Evolutionary conservation across 371 early-diverging fungal genomes (phyloP), one percentile per base, ranked within the genome.

Genomic region (Batkoa obscura): DNA sequence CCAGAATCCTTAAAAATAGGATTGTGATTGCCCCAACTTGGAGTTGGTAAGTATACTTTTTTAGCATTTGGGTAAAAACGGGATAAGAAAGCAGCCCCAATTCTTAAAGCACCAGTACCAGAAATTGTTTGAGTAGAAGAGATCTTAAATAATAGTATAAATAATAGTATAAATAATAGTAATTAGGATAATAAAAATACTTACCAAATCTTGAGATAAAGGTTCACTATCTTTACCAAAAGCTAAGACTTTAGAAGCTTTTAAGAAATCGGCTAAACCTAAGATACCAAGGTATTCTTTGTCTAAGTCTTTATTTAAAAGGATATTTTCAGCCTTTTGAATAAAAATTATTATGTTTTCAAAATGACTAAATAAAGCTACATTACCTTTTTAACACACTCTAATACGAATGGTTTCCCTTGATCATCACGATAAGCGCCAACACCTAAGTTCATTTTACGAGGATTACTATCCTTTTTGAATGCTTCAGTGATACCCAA

Each of bases 11-110:
- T 75, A 79, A 95, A 88, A 63, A 98, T 86, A 53, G 90, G 81
- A 43, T 73, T 84, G 67, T 98, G 98, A 80, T 98, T 98, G 56
- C 95, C 95, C 98, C 98, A 98, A 66, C 84, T 86, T 60, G 96
- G 96, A 61, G 82, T 87, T 54, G 97, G 97, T 50, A 96, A 73
- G 68, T 85, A 83, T 55, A 96, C 81, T 66, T 80, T 86, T 76
- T 89, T 93, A 65, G 79, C 81, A 57, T 81, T 72, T 57, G 79
- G 78, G 72, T 80, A 89, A 74, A 81, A 94, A 32, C 81, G 69
- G 58, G 69, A 68, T 56, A 98, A 71, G 74, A 95, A 95, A 56
- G 76, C 87, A 59, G 86, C 95, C 53, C 90, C 98, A 58, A 95
- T 80, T 61, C 94, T 84, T 55, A 95, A 81, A 33, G 96, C 98